Base-by-base conservation (phyloP, 495 filamentous ascomycete genomes). In the Annulohypoxylon maeteangense region DNA sequence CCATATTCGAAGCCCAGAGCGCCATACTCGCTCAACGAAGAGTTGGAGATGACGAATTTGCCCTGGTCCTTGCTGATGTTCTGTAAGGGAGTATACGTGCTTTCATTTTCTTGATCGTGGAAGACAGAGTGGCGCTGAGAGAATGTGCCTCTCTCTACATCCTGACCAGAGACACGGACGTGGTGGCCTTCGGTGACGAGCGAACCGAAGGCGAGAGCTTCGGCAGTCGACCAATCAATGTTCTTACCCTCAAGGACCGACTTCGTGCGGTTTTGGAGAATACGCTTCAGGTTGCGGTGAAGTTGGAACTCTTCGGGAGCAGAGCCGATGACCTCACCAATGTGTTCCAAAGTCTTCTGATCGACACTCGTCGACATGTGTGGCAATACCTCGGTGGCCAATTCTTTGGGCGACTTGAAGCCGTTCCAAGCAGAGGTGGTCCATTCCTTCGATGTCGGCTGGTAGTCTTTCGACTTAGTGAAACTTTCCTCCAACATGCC, bases 121-220 rank as follows among this genome's bases (percentile, higher is more conserved):
- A 99, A 88, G 62, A 99, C 95, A 65, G 95, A 90, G 79, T 99
- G 95, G 75, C 95, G 90, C 85, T 99, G 95, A 25, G 95, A 99
- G 89, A 99, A 99, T 65, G 95, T 99, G 82, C 95, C 95, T 88
- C 95, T 93, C 87, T 99, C 95, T 62, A 99, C 95, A 84, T 99
- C 95, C 84, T 99, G 95, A 67, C 95, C 95, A 64, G 95, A 98
- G 14, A 99, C 90, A 81, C 95, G 92, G 73, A 99, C 94, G 78
- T 99, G 95, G 80, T 96, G 92, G 29, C 96, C 96, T 81, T 99
- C 95, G 38, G 86, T 87, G 70, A 94, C 93, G 51, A 99, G 87
- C 34, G 93, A 87, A 65, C 96, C 95, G 73, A 99, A 98, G 34
- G 96, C 96, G 71, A 99, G 88, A 70, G 95, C 94, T 85, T 99